Conservation (phyloP, 805 yeast species). For the Saturnispora serradocipensis region DNA sequence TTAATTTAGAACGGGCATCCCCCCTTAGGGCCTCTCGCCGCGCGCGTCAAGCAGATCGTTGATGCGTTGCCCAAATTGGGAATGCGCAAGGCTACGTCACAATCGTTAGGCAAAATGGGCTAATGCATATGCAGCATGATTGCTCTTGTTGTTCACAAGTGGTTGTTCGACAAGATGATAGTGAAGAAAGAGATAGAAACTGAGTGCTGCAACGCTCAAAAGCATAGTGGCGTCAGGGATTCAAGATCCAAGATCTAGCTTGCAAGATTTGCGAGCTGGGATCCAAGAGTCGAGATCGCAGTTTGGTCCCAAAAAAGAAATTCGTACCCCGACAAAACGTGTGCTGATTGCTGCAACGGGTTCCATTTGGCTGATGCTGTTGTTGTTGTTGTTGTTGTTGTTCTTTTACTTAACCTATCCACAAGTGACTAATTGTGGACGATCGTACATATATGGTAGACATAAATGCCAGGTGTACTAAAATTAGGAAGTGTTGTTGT, state of each 20-base stretch:
- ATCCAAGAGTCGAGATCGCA: too few relatives aligned
- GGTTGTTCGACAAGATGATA: too few relatives aligned
- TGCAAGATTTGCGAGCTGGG: too few relatives aligned
- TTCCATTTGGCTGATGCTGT: background rate
- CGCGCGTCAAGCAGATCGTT: background rate
- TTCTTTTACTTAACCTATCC: background rate
- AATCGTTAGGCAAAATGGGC: too few relatives aligned
- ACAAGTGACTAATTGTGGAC: background rate
- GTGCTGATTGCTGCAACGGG: too few relatives aligned
- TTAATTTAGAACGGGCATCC: background rate
- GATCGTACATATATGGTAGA: background rate
- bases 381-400: background rate
- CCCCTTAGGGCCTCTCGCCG: background rate
- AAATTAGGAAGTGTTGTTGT: background rate
- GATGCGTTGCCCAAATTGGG: background rate
- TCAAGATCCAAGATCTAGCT: too few relatives aligned
- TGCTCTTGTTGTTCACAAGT: too few relatives aligned
- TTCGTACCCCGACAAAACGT: too few relatives aligned
- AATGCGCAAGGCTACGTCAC: background rate
- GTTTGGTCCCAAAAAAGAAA: too few relatives aligned
- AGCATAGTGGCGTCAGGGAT: too few relatives aligned
- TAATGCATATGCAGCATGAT: background rate
- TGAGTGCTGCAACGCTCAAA: too few relatives aligned
- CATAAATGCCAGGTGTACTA: background rate
- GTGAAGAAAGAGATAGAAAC: too few relatives aligned